A percentile compares a stretch with the other conserved stretches of the same genome.
phyloP scores from a whole-genome alignment of 306 rosid genomes.

The Vachellia pachyceras region DNA sequence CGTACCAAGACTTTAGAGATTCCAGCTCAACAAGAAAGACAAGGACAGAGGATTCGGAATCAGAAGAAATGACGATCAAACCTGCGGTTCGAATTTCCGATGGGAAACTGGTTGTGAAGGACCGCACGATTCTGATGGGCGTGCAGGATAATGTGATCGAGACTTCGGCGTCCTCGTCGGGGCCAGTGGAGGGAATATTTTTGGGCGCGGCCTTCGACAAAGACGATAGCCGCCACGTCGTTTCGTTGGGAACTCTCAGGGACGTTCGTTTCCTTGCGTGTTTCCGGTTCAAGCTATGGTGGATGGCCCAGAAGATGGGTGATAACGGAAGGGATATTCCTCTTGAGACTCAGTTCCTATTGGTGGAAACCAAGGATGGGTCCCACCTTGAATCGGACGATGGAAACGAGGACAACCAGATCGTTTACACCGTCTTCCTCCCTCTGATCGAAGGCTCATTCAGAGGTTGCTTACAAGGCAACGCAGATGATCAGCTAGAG shows the following conservation, averaged over 20 bases:
- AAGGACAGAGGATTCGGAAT: background rate
- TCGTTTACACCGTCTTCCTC: constrained; percentile 75
- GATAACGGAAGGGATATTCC: constrained; percentile 75
- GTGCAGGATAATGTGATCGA: constrained; percentile 68
- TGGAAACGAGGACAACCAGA: constrained; percentile 50
- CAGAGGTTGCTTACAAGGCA: constrained; percentile 81
- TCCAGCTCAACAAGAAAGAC: background rate
- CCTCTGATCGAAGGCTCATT: constrained; percentile 79
- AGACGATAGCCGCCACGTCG: constrained; percentile 69
- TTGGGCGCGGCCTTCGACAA: constrained; percentile 62
- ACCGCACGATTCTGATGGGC: constrained; percentile 68
- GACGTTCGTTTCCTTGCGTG: constrained; percentile 79
- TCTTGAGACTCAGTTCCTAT: constrained; percentile 79
- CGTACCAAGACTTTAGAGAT: background rate
- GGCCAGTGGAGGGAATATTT: constrained; percentile 74
- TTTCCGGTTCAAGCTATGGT: constrained; percentile 93
- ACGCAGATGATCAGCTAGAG: no score
- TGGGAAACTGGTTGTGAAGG: constrained; percentile 66
- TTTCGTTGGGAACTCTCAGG: constrained; percentile 58
- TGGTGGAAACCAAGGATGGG: constrained; percentile 73
- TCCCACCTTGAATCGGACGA: constrained; percentile 67
- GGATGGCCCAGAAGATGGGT: constrained; percentile 99
- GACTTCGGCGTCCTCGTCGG: constrained; percentile 62
- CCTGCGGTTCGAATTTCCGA: constrained; percentile 66
- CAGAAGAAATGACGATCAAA: constrained; percentile 74